A percentile compares a stretch with the other conserved stretches of the same genome.
Evolutionary conservation across 139 green algal species (phyloP).

Genomic region (Astrephomene gubernaculifera): DNA sequence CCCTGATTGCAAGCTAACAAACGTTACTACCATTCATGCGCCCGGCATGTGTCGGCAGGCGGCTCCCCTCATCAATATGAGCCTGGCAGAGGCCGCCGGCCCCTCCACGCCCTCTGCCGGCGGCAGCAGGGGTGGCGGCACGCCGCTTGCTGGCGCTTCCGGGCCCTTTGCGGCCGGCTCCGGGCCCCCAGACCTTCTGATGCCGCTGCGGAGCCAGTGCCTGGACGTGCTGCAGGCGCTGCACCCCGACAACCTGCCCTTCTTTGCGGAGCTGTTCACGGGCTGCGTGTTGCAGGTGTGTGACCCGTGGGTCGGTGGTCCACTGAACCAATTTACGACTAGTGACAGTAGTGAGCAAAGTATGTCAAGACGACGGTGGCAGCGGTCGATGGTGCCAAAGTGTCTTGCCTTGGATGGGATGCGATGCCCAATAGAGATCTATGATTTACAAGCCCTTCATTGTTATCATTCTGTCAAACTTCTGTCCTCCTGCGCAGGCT

Average conservation of each 20-base stretch:
- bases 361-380: too few species aligned
- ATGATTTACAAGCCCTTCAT: neutral
- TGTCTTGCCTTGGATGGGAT: neutral
- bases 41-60: too few species aligned
- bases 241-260: conserved; percentile 64
- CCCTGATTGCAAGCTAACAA: too few species aligned
- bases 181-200: conserved; percentile 11
- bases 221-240: conserved; percentile 61
- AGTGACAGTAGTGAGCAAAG: too few species aligned
- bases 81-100: too few species aligned
- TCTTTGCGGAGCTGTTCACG: conserved; percentile 74
- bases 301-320: neutral
- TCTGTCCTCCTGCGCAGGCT: too few species aligned
- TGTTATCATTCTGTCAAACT: neutral
- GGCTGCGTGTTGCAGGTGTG: conserved; percentile 68
- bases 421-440: too few species aligned
- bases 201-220: conserved; percentile 51
- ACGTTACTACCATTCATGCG: too few species aligned
- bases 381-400: too few species aligned
- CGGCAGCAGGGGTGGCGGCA: neutral
- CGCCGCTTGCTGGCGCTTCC: neutral
- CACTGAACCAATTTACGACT: too few species aligned
- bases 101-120: neutral
- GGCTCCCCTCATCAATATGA: neutral
- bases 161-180: neutral